Evolutionary conservation across 371 early-diverging fungal species (phyloP), one percentile per base, ranked within the genome.

Genomic region (Furculomyces boomerangus): DNA sequence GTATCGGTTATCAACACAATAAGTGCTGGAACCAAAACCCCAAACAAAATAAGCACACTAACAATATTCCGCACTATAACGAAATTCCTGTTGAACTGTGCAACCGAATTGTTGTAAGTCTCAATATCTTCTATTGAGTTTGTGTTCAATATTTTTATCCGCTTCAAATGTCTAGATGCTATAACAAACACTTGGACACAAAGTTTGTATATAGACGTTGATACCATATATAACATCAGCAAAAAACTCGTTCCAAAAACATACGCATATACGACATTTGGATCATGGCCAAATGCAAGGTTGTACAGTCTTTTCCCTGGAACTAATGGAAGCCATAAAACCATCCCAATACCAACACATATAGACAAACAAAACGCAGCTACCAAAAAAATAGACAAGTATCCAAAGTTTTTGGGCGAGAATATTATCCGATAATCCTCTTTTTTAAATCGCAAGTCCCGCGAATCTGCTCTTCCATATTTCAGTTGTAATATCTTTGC

Each of bases 401-500:
- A 46, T 20, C 37, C 43, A 58, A 45, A 54, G 10, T 50, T 40
- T 51, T 45, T 25, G 20, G 88, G 86, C 5, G 73, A 66, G 57
- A 83, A 83, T 0, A 87, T 75, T 28, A 86, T 64, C 0, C 74
- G 75, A 32, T 74, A 60, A 50, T 68, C 60, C 28, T 53, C 65
- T 18, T 68, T 66, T 30, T 71, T 63, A 52, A 71, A 68, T 37
- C 54, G 62, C 53, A 29, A 57, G 52, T 53, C 62, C 28, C 52
- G 51, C 57, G 40, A 70, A 31, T 61, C 60, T 50, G 72, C 61
- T 46, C 71, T 57, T 1, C 67, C 68, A 51, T 63, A 69, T 25
- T 61, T 66, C 24, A 59, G 70, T 62, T 39, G 70, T 68, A 62
- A 67, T 57, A 44, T 73, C 57, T 59, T 73, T 71, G 48, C 54